Percentiles rank a stretch among this genome's conserved stretches.
These are phyloP conservation scores for Candida smagusa DNA, from an alignment of 1,139 yeast species.

Conservation along the genomic window DNA sequence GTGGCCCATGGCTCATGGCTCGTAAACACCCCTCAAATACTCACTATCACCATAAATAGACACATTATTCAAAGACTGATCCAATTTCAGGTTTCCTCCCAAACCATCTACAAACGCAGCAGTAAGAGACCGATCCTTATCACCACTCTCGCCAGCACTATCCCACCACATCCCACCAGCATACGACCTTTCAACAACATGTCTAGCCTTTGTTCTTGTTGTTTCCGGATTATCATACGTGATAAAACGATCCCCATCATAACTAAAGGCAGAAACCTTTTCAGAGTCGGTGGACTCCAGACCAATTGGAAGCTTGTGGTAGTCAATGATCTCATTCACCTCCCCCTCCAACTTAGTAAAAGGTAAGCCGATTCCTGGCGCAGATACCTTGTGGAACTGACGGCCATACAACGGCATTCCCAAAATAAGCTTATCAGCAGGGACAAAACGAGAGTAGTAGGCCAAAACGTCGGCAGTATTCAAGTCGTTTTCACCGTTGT, in stretches of 20 bases:
- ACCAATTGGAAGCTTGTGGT: conserved; percentile 48
- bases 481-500: conserved; percentile 40
- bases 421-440: conserved; percentile 54
- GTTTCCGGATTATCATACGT: conserved; percentile 66
- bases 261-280: conserved; percentile 59
- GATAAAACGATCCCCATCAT: conserved; percentile 44
- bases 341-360: conserved; percentile 46
- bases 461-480: conserved; percentile 50
- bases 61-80: conserved; percentile 13
- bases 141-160: conserved; percentile 62
- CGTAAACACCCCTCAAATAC: conserved; percentile 11
- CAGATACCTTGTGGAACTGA: conserved; percentile 46
- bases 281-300: conserved; percentile 49
- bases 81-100: conserved; percentile 27
- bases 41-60: conserved; percentile 16
- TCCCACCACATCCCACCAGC: conserved; percentile 98
- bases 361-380: conserved; percentile 32
- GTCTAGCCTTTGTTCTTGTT: conserved; percentile 57
- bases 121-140: conserved; percentile 35
- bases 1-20: no score
- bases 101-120: conserved; percentile 38
- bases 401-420: conserved; percentile 94
- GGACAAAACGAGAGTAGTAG: conserved; percentile 44
- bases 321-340: conserved; percentile 51
- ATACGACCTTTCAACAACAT: conserved; percentile 42